These are phyloP conservation scores for Candida labiduridarum DNA, from an alignment of 1,139 yeast genomes.

Conservation along the genomic window DNA sequence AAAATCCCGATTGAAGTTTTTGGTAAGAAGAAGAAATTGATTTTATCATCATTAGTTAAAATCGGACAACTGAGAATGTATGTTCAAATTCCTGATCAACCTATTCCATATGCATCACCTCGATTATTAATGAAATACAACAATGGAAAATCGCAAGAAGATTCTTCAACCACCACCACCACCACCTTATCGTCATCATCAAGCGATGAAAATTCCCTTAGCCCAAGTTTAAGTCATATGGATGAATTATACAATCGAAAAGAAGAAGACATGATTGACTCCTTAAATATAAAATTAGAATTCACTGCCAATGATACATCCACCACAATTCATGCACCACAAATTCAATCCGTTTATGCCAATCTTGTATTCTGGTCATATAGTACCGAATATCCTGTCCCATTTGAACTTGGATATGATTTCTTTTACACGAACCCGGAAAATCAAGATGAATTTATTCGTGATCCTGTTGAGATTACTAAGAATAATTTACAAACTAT, in stretches of 20 bases:
- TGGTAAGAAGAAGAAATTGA: conserved; percentile 44
- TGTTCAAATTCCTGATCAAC: conserved; percentile 36
- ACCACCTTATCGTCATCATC: no score
- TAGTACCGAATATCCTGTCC: conserved; percentile 45
- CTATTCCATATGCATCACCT: conserved; percentile 44
- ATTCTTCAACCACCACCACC: not conserved
- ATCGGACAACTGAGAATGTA: conserved; percentile 40
- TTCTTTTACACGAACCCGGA: conserved; percentile 37
- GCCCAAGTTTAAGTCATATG: conserved; percentile 26
- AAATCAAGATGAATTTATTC: conserved; percentile 11
- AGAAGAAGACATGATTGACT: conserved; percentile 23
- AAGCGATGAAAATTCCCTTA: conserved; percentile 12
- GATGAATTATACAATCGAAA: conserved; percentile 36
- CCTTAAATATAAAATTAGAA: conserved; percentile 29
- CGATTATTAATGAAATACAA: conserved; percentile 42
- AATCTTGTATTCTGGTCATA: conserved; percentile 48
- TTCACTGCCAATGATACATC: conserved; percentile 16
- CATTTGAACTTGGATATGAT: conserved; percentile 43
- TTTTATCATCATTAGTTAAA: conserved; percentile 36
- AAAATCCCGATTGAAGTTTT: conserved; percentile 24
- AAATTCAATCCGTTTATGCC: conserved; percentile 33
- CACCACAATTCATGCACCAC: conserved; percentile 30
- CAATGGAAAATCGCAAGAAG: conserved; percentile 16
- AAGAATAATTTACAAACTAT: conserved; percentile 38
- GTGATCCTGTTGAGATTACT: conserved; percentile 36